Evolutionary conservation across 768 basidiomycete genomes (phyloP).

Genomic region (Tulasnella sp.): DNA sequence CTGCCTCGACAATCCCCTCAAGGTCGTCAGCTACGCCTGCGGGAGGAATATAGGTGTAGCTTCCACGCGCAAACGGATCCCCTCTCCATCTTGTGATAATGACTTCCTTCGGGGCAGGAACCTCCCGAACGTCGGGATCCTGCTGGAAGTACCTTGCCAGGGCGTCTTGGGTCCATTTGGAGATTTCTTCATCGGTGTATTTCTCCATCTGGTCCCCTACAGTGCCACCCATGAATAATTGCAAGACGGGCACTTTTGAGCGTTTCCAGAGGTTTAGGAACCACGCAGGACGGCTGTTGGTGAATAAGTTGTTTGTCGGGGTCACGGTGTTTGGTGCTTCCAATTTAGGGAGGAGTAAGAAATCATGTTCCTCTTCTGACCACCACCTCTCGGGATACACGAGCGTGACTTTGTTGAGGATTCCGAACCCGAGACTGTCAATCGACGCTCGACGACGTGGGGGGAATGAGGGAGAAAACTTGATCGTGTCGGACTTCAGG

Average conservation of each 20-base stretch:
- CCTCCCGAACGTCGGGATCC: background rate
- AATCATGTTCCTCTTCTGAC: conserved; percentile 1
- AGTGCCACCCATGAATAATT: conserved; percentile 16
- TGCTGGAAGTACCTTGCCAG: conserved; percentile 13
- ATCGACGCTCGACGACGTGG: conserved; percentile 14
- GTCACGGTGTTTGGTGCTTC: background rate
- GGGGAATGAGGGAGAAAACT: conserved; percentile 21
- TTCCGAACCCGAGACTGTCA: conserved; percentile 13
- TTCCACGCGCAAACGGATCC: conserved; percentile 17
- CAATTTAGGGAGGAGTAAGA: conserved; percentile 18
- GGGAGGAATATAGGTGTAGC: conserved; percentile 20
- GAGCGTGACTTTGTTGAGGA: conserved; percentile 22
- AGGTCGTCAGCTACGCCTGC: background rate
- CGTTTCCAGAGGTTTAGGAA: conserved; percentile 19
- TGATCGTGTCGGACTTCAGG: conserved; percentile 10
- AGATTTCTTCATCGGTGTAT: conserved; percentile 13
- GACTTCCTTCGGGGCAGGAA: conserved; percentile 12
- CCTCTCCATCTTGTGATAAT: conserved; percentile 20
- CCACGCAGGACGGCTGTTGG: background rate
- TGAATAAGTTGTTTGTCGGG: background rate
- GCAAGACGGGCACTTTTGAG: background rate
- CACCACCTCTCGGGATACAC: conserved; percentile 20
- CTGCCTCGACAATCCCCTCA: background rate
- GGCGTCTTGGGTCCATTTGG: conserved; percentile 7
- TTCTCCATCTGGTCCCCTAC: conserved; percentile 17